Evolutionary conservation across 768 basidiomycete genomes (phyloP).

Genomic region (Amanita exitialis): DNA sequence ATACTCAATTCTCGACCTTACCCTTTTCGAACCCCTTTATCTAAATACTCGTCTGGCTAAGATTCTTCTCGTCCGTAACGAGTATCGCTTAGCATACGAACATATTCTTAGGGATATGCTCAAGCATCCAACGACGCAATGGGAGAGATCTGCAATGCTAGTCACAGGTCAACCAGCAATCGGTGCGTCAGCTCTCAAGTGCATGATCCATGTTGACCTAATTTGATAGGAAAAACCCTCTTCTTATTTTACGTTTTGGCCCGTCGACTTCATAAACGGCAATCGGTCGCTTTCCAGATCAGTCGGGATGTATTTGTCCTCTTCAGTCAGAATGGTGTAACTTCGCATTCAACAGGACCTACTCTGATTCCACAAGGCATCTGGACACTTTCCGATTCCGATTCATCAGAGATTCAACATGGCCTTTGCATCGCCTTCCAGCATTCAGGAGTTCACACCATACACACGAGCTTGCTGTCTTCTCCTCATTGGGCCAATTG

Average conservation of each 20-base stretch:
- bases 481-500: slow-evolving; percentile 6
- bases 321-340: neutral
- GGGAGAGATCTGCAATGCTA: slow-evolving; percentile 3
- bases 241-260: too few relatives aligned
- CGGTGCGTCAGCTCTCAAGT: too few relatives aligned
- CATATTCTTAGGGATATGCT: neutral
- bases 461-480: slow-evolving; percentile 7
- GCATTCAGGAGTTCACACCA: neutral
- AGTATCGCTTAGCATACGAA: slow-evolving; percentile 7
- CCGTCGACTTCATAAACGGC: neutral
- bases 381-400: slow-evolving; percentile 3
- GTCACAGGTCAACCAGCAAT: too few relatives aligned
- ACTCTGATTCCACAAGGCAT: too few relatives aligned
- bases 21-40: slow-evolving; percentile 2
- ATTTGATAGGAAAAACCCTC: too few relatives aligned
- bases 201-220: too few relatives aligned
- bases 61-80: slow-evolving; percentile 7
- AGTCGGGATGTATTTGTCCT: neutral
- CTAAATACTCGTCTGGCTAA: slow-evolving; percentile 4
- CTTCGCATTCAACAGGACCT: neutral
- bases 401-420: neutral
- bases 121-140: neutral
- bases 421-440: neutral
- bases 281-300: neutral
- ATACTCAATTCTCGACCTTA: too few relatives aligned